Base-by-base conservation (phyloP, 1,284 basidiomycete species). In the Malassezia sympodialis region DNA sequence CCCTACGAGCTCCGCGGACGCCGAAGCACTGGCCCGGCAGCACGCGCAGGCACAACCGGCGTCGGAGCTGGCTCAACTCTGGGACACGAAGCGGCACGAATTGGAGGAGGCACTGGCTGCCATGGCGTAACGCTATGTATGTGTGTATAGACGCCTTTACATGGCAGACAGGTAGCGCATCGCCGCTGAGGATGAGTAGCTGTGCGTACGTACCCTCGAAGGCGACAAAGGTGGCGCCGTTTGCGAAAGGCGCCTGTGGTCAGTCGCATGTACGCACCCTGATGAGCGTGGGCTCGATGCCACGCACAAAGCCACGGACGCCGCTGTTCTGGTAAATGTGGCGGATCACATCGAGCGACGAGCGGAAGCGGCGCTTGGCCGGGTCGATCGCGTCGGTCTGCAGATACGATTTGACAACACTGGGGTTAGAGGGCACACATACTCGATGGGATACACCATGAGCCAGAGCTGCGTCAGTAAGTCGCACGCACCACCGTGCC, bases 241-340 rank as follows among this genome's bases (percentile, higher is more conserved):
- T 73, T 5, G 67, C 70, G 34, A 73, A 69, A 1, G 71, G 71
- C 11, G 69, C 69, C 49, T 56, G 41, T 11, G 14, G 30, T 21
- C 30, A 21, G 24, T 11, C 15, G 19, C 6, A 17, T 8, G 30
- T 24, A 44, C 56, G 49, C 31, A 58, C 47, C 87, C 90, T 81
- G 68, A 96, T 88, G 52, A 98, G 79, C 8, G 91, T 96, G 27
- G 93, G 93, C 14, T 81, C 81, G 15, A 96, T 80, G 17, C 93
- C 93, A 32, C 90, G 83, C 32, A 85, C 86, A 77, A 96, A 96
- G 4, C 89, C 93, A 43, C 80, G 77, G 32, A 84, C 77, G 2
- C 91, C 93, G 75, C 91, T 88, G 11, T 82, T 80, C 53, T 81
- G 78, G 83, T 84, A 90, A 15, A 90, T 84, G 59, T 83, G 86